These are phyloP conservation scores for Aristolochia contorta DNA, from an alignment of 164 flowering plant species.

Conservation along the genomic window DNA sequence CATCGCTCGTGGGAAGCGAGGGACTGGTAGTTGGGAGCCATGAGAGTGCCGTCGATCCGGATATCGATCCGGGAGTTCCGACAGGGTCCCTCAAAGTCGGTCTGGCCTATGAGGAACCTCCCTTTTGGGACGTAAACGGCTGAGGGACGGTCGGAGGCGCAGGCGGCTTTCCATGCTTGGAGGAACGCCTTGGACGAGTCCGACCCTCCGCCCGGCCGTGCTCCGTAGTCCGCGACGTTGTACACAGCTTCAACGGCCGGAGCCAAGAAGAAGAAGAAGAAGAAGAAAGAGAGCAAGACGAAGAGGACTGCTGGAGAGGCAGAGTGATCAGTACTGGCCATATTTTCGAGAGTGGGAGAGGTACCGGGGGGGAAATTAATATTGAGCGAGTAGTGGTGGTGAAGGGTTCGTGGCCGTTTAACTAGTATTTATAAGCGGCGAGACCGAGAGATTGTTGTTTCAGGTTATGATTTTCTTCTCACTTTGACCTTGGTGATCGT, in stretches of 20 bases:
- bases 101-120: constrained; percentile 13
- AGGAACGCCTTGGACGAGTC: constrained; percentile 14
- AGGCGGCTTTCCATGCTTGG: constrained; percentile 20
- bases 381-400: neutral
- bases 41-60: constrained; percentile 17
- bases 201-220: constrained; percentile 14
- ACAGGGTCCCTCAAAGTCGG: constrained; percentile 21
- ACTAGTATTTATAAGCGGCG: too few relatives aligned
- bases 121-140: constrained; percentile 21
- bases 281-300: neutral
- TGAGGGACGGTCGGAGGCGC: constrained; percentile 12
- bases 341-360: constrained; percentile 2
- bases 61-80: constrained; percentile 5
- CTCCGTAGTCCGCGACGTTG: constrained; percentile 15
- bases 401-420: neutral
- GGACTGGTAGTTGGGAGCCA: constrained; percentile 14
- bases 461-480: too few relatives aligned
- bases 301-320: neutral
- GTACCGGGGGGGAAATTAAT: too few relatives aligned
- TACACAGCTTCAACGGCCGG: constrained; percentile 7
- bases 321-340: too few relatives aligned
- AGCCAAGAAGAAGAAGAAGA: constrained; percentile 7
- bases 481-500: too few relatives aligned
- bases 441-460: too few relatives aligned
- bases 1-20: constrained; percentile 10